phyloP scores from a whole-genome alignment of 805 yeast genomes.

The Metschnikowia continentalis region DNA sequence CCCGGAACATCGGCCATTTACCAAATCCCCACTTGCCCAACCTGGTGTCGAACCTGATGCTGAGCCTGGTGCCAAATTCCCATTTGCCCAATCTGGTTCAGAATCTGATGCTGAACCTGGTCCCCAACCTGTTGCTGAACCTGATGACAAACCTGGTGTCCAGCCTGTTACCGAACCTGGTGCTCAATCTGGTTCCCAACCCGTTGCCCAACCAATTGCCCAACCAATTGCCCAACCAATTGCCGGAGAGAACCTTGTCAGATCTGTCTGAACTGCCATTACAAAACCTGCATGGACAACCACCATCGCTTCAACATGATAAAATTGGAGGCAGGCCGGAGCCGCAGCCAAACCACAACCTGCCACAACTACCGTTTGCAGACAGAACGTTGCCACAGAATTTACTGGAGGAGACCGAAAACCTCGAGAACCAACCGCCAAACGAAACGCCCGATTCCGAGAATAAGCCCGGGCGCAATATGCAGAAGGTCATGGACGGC shows the following conservation, averaged over 20 bases:
- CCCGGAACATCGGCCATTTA: background rate
- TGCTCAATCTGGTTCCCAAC: background rate
- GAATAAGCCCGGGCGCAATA: background rate
- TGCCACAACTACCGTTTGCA: slow-evolving; percentile 1
- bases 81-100: background rate
- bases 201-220: background rate
- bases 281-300: slow-evolving; percentile 3
- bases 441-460: background rate
- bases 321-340: background rate
- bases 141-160: background rate
- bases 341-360: background rate
- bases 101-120: background rate
- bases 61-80: background rate
- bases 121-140: background rate
- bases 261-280: background rate
- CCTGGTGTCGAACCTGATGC: background rate
- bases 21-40: background rate
- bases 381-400: background rate
- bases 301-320: slow-evolving; percentile 5
- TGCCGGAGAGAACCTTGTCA: background rate
- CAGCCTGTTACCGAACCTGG: background rate
- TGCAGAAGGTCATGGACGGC: background rate
- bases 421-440: background rate
- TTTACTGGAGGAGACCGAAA: background rate
- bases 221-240: background rate